These are phyloP conservation scores for Euphrasia confusa DNA, from an alignment of 257 asterid species.

Conservation along the genomic window DNA sequence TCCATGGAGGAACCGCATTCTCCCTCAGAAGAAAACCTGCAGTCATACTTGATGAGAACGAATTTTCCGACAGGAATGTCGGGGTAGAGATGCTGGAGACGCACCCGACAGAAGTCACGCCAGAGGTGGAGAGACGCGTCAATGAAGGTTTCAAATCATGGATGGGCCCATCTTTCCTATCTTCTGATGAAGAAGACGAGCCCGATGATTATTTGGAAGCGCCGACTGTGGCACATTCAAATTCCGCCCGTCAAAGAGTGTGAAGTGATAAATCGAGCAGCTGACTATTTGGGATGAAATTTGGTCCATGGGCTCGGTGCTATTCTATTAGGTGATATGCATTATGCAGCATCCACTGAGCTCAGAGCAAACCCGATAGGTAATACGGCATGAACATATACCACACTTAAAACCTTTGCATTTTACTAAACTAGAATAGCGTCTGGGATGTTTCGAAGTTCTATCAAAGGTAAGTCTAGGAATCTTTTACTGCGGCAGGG, in stretches of 20 bases:
- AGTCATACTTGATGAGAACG: conserved; percentile 55
- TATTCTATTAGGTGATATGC: background rate
- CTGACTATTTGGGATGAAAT: background rate
- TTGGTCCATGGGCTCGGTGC: background rate
- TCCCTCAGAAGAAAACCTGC: conserved; percentile 67
- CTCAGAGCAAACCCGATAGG: background rate
- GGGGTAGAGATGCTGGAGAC: conserved; percentile 97
- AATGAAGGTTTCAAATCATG: conserved; percentile 86
- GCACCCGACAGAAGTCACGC: conserved; percentile 56
- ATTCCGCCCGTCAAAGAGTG: conserved; percentile 56
- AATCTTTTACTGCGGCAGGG: too few relatives aligned
- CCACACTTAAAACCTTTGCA: too few relatives aligned
- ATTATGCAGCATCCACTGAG: background rate
- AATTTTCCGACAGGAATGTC: conserved; percentile 43
- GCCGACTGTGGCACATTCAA: conserved; percentile 31
- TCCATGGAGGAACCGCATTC: conserved; percentile 77
- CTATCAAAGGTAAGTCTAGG: too few relatives aligned
- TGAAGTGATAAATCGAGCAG: conserved; percentile 23
- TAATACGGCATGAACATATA: too few relatives aligned
- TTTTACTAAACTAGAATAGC: too few relatives aligned
- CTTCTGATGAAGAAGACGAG: conserved; percentile 91
- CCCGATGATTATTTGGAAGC: conserved; percentile 63
- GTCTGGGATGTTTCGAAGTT: too few relatives aligned
- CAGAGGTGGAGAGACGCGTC: conserved; percentile 81
- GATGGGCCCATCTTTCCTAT: conserved; percentile 90